phyloP scores from a whole-genome alignment of 1,284 basidiomycete species.

The Ceratobasidium papillatum region DNA sequence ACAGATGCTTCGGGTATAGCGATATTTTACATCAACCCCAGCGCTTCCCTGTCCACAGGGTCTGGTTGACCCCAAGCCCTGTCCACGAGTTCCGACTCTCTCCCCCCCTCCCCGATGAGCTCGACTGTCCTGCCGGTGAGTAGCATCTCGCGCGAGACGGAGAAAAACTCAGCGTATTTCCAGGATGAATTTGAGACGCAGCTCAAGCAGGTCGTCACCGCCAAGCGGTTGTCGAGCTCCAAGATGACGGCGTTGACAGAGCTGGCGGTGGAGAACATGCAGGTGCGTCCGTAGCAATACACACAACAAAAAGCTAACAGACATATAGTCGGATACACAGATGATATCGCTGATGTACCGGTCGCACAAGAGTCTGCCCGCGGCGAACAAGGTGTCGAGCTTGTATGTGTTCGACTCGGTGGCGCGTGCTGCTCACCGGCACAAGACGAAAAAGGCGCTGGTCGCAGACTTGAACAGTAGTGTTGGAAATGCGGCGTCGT shows the following conservation, averaged over 20 bases:
- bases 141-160: not conserved
- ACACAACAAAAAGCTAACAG: conserved; percentile 27
- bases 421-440: conserved; percentile 71
- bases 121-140: conserved; percentile 6
- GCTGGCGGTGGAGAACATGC: conserved; percentile 74
- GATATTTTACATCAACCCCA: conserved; percentile 15
- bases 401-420: conserved; percentile 92
- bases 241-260: conserved; percentile 81
- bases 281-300: conserved; percentile 58
- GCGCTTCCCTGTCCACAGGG: conserved; percentile 1
- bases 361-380: conserved; percentile 78
- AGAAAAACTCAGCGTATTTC: not conserved
- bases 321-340: conserved; percentile 76
- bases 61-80: not conserved
- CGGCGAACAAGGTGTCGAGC: conserved; percentile 76
- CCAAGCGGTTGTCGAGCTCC: conserved; percentile 82
- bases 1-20: conserved; percentile 17
- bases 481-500: conserved; percentile 78
- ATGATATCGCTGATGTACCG: conserved; percentile 86
- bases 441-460: conserved; percentile 69
- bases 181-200: conserved; percentile 77
- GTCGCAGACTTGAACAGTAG: conserved; percentile 63
- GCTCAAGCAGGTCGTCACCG: conserved; percentile 79
- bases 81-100: not conserved
- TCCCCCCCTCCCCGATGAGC: conserved; percentile 11